A percentile compares a stretch with the other conserved stretches of the same genome.
Evolutionary conservation across 2,329 filamentous ascomycete genomes (phyloP).

Genomic region (Penicillium sp.): DNA sequence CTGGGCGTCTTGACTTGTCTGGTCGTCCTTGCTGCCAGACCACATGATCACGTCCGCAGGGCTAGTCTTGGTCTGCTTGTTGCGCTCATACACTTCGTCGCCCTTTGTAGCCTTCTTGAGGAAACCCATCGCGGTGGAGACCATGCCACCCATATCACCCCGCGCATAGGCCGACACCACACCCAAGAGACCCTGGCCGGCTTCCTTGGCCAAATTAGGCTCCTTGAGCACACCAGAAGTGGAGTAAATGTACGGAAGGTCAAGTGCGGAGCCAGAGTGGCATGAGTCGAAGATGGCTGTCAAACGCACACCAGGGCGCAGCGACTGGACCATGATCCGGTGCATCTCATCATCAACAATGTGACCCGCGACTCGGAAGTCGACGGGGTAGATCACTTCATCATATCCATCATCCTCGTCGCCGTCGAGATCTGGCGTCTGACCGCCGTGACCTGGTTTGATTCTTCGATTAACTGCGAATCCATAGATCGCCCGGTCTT

Average conservation of each 20-base stretch:
- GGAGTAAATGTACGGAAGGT: constrained; percentile 68
- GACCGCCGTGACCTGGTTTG: constrained; percentile 67
- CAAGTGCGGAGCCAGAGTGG: constrained; percentile 67
- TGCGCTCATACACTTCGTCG: constrained; percentile 75
- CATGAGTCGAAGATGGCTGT: constrained; percentile 71
- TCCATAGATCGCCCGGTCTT: background rate
- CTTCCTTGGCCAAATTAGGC: constrained; percentile 68
- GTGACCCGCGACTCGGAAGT: constrained; percentile 68
- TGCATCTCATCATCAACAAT: constrained; percentile 81
- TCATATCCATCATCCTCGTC: constrained; percentile 78
- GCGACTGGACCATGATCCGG: constrained; percentile 71
- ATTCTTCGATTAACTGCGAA: constrained; percentile 10
- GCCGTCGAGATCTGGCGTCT: constrained; percentile 71
- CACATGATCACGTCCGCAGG: constrained; percentile 97
- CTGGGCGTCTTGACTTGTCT: constrained; percentile 91
- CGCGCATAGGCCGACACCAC: constrained; percentile 76
- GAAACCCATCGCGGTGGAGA: constrained; percentile 76
- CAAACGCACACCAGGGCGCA: constrained; percentile 78
- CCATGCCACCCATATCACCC: constrained; percentile 81
- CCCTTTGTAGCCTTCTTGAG: constrained; percentile 85
- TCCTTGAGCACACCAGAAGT: constrained; percentile 69
- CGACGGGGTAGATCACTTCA: constrained; percentile 77
- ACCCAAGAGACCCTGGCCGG: constrained; percentile 63
- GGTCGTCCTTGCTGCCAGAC: constrained; percentile 93
- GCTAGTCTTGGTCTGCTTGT: constrained; percentile 85